Evolutionary conservation across 106 monocot genomes (phyloP), one percentile per base, ranked within the genome.

Genomic region (Apostasia ramifera): DNA sequence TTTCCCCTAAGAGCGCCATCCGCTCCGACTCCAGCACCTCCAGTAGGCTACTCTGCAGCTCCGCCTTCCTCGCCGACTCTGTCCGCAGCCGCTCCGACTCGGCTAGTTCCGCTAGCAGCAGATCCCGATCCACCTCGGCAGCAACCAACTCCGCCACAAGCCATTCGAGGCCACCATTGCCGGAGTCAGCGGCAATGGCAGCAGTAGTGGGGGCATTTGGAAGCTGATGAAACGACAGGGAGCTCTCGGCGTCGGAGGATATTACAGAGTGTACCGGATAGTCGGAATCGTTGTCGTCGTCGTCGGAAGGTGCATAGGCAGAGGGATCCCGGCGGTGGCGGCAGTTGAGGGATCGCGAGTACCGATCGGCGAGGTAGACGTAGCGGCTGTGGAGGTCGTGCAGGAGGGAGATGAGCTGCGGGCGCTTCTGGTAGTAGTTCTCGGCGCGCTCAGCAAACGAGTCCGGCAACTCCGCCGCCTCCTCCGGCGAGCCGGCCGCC

Each of bases 11-110:
- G 70, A 97, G 81, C 57, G 92, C 92, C 69, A 85, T 61, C 73
- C 97, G 67, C 79, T 97, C 95, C 53, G 92, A 86, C 78, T 97
- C 89, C 64, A 97, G 80, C 66, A 97, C 89, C 80, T 97, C 95
- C 49, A 92, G 59, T 63, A 97, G 66, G 68, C 84, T 92, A 43
- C 63, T 66, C 77, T 97, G 95, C 49, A 97, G 77, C 61, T 97
- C 89, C 49, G 86, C 74, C 82, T 89, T 95, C 40, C 88, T 64
- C 40, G 49, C 55, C 7, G 82, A 76, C 56, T 95, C 95, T 1
- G 59, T 46, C 42, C 53, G 13, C 15, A 61, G 71, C 62, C 77
- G 72, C 51, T 83, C 86, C 12, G 68, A 70, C 59, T 57, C 51
- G 3, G 9, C 44, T 40, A 83, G 8, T 70, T 85, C 88, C 9